Evolutionary conservation across 805 yeast genomes (phyloP).

Genomic region (Saturnispora dispora): DNA sequence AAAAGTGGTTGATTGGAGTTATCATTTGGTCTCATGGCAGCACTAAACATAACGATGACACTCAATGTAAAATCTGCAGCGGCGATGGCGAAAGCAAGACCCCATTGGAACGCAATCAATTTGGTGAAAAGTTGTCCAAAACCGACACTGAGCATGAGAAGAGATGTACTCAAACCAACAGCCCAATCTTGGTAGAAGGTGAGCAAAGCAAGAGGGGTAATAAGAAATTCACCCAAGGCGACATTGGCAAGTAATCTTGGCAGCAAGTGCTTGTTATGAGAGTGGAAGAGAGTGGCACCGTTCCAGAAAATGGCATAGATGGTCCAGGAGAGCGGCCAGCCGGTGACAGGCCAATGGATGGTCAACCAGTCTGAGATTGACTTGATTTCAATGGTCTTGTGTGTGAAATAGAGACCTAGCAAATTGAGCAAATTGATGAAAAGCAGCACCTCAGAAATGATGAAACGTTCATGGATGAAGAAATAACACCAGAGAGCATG

Average conservation of each 20-base stretch:
- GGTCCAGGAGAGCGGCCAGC: conserved; percentile 70
- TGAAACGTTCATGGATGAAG: conserved; percentile 50
- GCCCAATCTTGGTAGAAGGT: conserved; percentile 62
- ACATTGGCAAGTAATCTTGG: conserved; percentile 66
- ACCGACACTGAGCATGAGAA: conserved; percentile 57
- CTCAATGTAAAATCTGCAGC: conserved; percentile 46
- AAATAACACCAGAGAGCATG: conserved; percentile 56
- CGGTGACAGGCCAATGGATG: conserved; percentile 57
- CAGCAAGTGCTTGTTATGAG: conserved; percentile 40
- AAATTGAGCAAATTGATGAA: conserved; percentile 53
- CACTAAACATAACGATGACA: conserved; percentile 37
- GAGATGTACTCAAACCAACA: conserved; percentile 49
- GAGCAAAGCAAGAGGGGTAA: conserved; percentile 53
- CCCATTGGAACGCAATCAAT: conserved; percentile 76
- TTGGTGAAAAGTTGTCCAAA: conserved; percentile 61
- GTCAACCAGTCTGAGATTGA: conserved; percentile 45
- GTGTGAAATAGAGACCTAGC: conserved; percentile 43
- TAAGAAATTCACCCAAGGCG: conserved; percentile 67
- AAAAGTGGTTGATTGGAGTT: background rate
- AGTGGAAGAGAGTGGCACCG: conserved; percentile 68
- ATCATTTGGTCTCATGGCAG: conserved; percentile 10
- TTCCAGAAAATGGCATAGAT: conserved; percentile 73
- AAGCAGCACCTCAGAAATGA: conserved; percentile 50
- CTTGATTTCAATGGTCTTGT: conserved; percentile 49
- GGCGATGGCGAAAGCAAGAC: conserved; percentile 64